A percentile compares a stretch with the other conserved stretches of the same genome.
These are phyloP conservation scores for Omphalea diandra DNA, from an alignment of 441 rosid genomes.

Conservation along the genomic window DNA sequence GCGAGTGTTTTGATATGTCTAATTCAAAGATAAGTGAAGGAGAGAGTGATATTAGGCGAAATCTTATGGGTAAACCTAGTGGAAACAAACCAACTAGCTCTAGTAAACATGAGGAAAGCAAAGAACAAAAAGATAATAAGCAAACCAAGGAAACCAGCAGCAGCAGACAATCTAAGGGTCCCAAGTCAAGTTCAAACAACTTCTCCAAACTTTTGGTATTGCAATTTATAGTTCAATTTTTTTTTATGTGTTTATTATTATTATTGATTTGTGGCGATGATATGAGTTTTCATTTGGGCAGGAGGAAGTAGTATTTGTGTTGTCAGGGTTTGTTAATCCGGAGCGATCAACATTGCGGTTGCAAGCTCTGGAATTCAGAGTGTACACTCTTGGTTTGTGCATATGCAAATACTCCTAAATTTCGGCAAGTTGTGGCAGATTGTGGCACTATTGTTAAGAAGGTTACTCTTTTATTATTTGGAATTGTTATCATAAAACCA, in stretches of 20 bases:
- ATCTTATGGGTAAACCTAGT: conserved; percentile 39
- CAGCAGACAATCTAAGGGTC: conserved; percentile 4
- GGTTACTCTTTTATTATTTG: conserved; percentile 37
- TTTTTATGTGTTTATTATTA: background rate
- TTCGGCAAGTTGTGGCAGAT: conserved; percentile 74
- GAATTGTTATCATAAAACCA: background rate
- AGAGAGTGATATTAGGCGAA: conserved; percentile 44
- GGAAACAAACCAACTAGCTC: conserved; percentile 39
- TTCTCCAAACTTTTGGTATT: conserved; percentile 69
- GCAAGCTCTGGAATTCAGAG: conserved; percentile 65
- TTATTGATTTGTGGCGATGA: conserved; percentile 16
- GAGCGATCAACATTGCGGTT: conserved; percentile 80
- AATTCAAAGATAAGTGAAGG: conserved; percentile 31
- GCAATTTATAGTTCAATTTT: background rate
- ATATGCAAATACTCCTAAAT: conserved; percentile 89
- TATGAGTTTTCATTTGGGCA: conserved; percentile 29
- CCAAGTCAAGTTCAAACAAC: background rate
- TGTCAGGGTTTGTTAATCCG: conserved; percentile 93
- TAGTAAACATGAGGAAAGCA: conserved; percentile 18
- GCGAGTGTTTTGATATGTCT: conserved; percentile 30
- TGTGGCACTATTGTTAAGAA: conserved; percentile 80
- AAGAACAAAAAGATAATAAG: conserved; percentile 1
- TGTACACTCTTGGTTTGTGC: conserved; percentile 88
- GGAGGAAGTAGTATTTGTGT: conserved; percentile 86
- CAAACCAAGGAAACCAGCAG: conserved; percentile 6